Evolutionary conservation across 2,329 filamentous ascomycete genomes (phyloP).

Genomic region (Sordariomycetes sp.): DNA sequence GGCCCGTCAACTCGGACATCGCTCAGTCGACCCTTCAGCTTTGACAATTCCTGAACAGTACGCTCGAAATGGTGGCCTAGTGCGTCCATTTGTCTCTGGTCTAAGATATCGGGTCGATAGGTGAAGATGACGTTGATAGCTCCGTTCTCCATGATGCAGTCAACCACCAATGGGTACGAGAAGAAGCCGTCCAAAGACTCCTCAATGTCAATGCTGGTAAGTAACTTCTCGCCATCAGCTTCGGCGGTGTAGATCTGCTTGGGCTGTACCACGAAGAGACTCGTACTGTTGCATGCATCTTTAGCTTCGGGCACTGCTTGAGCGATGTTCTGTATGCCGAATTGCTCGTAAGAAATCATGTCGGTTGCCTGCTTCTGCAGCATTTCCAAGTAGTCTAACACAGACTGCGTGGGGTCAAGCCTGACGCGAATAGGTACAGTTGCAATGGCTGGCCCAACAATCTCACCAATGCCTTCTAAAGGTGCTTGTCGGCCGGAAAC

Average conservation of each 20-base stretch:
- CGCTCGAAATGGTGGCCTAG: no score
- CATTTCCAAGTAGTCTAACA: slow-evolving; percentile 6
- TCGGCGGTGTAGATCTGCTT: neutral
- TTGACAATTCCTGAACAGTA: no score
- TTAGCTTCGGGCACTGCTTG: slow-evolving; percentile 2
- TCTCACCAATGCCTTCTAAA: slow-evolving; percentile 11
- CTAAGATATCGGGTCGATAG: slow-evolving; percentile 5
- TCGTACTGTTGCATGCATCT: slow-evolving; percentile 5
- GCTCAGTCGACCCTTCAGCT: neutral
- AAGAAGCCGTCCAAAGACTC: slow-evolving; percentile 8
- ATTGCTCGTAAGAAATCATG: slow-evolving; percentile 5
- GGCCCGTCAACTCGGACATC: slow-evolving; percentile 1
- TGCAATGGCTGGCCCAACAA: slow-evolving; percentile 11
- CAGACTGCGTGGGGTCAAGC: slow-evolving; percentile 2
- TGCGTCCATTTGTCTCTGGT: slow-evolving; percentile 6
- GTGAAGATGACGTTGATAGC: neutral
- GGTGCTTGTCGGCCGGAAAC: slow-evolving; percentile 11
- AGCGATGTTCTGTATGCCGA: slow-evolving; percentile 7
- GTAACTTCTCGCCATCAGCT: no score
- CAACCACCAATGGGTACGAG: slow-evolving; percentile 5
- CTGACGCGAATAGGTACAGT: slow-evolving; percentile 8
- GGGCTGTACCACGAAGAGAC: slow-evolving; percentile 9
- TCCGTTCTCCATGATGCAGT: slow-evolving; percentile 2
- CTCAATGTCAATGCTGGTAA: neutral
- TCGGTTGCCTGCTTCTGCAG: slow-evolving; percentile 8